phyloP scores from a whole-genome alignment of 257 asterid genomes.

The Agastache rugosa region DNA sequence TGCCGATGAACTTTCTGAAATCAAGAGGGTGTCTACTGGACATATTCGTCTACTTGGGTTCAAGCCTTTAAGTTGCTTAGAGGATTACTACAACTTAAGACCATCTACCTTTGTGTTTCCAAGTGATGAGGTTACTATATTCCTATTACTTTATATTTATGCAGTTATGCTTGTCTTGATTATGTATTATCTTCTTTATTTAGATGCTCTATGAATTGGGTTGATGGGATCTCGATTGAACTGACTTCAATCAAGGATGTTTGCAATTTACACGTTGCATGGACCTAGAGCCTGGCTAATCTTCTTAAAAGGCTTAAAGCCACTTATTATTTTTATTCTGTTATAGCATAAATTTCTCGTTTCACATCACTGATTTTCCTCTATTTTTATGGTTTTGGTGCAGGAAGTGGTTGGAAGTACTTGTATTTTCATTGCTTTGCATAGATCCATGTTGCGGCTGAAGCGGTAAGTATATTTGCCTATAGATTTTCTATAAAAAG shows the following conservation, averaged over 20 bases:
- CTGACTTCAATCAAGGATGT: background rate
- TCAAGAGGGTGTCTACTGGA: slow-evolving; percentile 81
- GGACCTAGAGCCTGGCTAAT: slow-evolving; percentile 25
- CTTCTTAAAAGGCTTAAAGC: slow-evolving; percentile 27
- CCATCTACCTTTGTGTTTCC: slow-evolving; percentile 95
- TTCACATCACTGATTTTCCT: slow-evolving; percentile 28
- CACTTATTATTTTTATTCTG: slow-evolving; percentile 6
- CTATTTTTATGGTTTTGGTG: slow-evolving; percentile 35
- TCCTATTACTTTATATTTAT: slow-evolving; percentile 4
- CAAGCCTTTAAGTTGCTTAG: slow-evolving; percentile 88
- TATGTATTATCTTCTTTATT: slow-evolving; percentile 27
- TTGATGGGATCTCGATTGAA: slow-evolving; percentile 5
- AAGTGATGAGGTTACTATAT: slow-evolving; percentile 75
- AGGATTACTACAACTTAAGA: slow-evolving; percentile 88
- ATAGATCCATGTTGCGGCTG: slow-evolving; percentile 85
- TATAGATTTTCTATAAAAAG: slow-evolving; percentile 3
- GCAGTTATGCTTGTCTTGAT: slow-evolving; percentile 21
- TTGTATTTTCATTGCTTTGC: slow-evolving; percentile 76
- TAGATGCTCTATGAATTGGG: slow-evolving; percentile 5
- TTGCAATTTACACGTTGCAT: slow-evolving; percentile 23
- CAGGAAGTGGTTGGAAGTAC: slow-evolving; percentile 95
- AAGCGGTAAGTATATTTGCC: slow-evolving; percentile 61
- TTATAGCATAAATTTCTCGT: slow-evolving; percentile 17
- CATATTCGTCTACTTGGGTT: slow-evolving; percentile 91
- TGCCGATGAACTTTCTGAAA: slow-evolving; percentile 71